Percentiles rank a stretch among this genome's conserved stretches.
These are phyloP conservation scores for Apiospora marii DNA, from an alignment of 2,329 filamentous ascomycete genomes.

Conservation along the genomic window DNA sequence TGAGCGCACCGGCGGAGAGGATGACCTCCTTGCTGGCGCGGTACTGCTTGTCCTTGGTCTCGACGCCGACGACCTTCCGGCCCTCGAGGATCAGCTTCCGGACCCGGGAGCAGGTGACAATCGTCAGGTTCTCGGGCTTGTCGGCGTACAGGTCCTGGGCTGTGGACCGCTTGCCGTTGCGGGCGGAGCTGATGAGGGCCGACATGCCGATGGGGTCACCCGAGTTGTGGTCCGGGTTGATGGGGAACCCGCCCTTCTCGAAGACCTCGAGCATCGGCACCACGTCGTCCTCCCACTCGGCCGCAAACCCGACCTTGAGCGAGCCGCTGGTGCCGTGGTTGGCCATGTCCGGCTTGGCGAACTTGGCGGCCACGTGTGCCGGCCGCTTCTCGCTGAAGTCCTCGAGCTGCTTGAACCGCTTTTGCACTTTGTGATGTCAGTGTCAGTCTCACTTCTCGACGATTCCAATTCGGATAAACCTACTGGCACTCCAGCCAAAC, in stretches of 20 bases:
- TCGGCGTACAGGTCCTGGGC: conserved; percentile 56
- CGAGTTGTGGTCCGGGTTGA: conserved; percentile 64
- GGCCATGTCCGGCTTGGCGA: conserved; percentile 51
- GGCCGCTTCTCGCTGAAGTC: conserved; percentile 55
- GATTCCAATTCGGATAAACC: background rate
- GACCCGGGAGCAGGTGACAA: conserved; percentile 58
- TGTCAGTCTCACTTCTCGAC: background rate
- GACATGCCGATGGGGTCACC: conserved; percentile 66
- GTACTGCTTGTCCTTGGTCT: conserved; percentile 48
- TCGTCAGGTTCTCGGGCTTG: conserved; percentile 58
- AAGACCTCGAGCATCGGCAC: conserved; percentile 54
- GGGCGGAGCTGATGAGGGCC: conserved; percentile 56
- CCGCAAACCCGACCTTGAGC: conserved; percentile 56
- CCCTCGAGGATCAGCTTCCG: conserved; percentile 55
- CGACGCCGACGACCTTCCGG: conserved; percentile 53
- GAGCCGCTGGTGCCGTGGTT: conserved; percentile 59
- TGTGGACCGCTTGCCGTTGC: conserved; percentile 57
- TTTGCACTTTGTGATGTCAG: conserved; percentile 44
- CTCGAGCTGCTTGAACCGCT: conserved; percentile 61
- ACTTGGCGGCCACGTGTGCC: conserved; percentile 49
- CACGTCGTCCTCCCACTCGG: conserved; percentile 58
- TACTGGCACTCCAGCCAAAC: conserved; percentile 60
- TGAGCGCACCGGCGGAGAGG: conserved; percentile 50
- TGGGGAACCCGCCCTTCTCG: conserved; percentile 54
- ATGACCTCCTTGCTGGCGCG: conserved; percentile 51